Evolutionary conservation across 129 eudicot species (phyloP), one percentile per base, ranked within the genome.

Genomic region (Lactuca saligna): DNA sequence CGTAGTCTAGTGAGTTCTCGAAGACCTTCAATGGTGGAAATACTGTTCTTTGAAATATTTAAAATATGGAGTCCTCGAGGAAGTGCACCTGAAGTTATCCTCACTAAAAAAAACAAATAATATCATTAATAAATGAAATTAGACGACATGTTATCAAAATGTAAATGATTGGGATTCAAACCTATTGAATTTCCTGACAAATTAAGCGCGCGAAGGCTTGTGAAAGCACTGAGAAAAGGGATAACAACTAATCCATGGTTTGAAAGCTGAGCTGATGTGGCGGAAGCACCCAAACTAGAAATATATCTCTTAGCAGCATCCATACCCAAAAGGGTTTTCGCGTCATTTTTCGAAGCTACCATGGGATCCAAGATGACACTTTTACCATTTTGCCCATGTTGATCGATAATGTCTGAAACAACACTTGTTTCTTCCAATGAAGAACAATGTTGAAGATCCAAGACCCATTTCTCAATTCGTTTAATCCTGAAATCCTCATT

Each of bases 141-240:
- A 4, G 17, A 29, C 35, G 31, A 17, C 4, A 10, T 32, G 8
- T 17, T 2, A n/a, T 73, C 9, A 61, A 25, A 61, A 16, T 33
- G 16, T 16, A 16, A 16, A 63, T 11, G 56, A 20, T 42, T 42
- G 10, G 15, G 49, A 62, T 48, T 69, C 82, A 61, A 33, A 89
- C 99, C 97, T 87, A 93, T 93, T n/a, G 95, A 76, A 85, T 93
- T 93, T 59, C 99, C 99, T 8, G 99, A 93, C 61, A 93, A 82
- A 74, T 93, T 93, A 54, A 93, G 86, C 9, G 89, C 83, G 73
- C 79, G 85, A 41, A 93, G 88, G 92, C 97, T 83, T n/a, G 75
- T 81, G 83, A 93, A 89, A 49, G 95, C 88, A 49, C 99, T 87
- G 68, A 93, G 82, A 61, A 85, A 85, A 6, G 99, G 99, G 65